Conservation (phyloP, 2,329 filamentous ascomycete species). For the Xylaria sp. region DNA sequence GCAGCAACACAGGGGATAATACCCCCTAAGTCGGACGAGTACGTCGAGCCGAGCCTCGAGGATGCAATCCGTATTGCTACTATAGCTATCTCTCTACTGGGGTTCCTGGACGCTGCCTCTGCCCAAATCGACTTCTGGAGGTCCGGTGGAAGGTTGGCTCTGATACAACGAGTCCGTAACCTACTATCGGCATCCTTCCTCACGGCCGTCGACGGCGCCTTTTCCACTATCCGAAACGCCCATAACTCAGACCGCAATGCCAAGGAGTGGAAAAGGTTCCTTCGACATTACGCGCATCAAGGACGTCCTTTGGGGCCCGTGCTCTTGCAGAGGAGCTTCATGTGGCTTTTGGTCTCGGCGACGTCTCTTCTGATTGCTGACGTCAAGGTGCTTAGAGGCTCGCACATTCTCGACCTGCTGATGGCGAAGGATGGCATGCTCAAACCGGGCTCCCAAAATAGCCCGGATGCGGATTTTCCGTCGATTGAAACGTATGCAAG, state of each 20-base stretch:
- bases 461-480: slow-evolving; percentile 54
- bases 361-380: slow-evolving; percentile 74
- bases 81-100: slow-evolving; percentile 82
- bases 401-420: slow-evolving; percentile 74
- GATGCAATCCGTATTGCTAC: slow-evolving; percentile 72
- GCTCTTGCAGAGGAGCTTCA: slow-evolving; percentile 86
- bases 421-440: slow-evolving; percentile 59
- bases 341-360: slow-evolving; percentile 78
- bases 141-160: slow-evolving; percentile 68
- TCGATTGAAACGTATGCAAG: slow-evolving; percentile 68
- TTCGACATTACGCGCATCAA: slow-evolving; percentile 78
- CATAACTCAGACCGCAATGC: slow-evolving; percentile 65
- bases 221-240: slow-evolving; percentile 86
- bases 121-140: slow-evolving; percentile 81
- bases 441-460: slow-evolving; percentile 44
- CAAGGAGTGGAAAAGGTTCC: slow-evolving; percentile 85
- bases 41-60: slow-evolving; percentile 62
- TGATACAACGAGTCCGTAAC: slow-evolving; percentile 72
- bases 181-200: slow-evolving; percentile 85
- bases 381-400: slow-evolving; percentile 58
- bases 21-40: slow-evolving; percentile 56
- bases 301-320: slow-evolving; percentile 87
- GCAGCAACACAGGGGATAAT: slow-evolving; percentile 60
- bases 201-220: slow-evolving; percentile 82
- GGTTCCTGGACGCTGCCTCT: slow-evolving; percentile 83